Evolutionary conservation across 495 filamentous ascomycete genomes (phyloP).

Genomic region (Xylaria intraflava): DNA sequence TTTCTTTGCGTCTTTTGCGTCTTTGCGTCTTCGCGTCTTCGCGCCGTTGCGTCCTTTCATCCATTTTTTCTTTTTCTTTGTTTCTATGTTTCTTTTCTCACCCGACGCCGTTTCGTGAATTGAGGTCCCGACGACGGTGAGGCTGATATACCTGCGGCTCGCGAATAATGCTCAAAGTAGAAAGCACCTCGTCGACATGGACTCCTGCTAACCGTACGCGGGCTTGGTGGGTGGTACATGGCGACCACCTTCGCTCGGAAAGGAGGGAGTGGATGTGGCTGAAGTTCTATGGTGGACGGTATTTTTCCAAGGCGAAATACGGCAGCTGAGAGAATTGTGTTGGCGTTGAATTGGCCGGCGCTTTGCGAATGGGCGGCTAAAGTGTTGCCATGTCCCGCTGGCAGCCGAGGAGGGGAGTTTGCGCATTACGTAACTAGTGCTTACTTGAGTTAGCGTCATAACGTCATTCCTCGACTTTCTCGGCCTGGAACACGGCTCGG

Average conservation of each 20-base stretch:
- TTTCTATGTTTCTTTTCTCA: background rate
- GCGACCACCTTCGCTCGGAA: too few relatives aligned
- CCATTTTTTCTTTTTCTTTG: background rate
- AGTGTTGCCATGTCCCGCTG: too few relatives aligned
- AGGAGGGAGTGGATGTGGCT: background rate
- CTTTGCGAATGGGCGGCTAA: too few relatives aligned
- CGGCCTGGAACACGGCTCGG: too few relatives aligned
- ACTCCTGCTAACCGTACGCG: too few relatives aligned
- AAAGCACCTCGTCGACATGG: background rate
- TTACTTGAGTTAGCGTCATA: too few relatives aligned
- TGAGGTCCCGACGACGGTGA: background rate
- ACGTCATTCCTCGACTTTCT: too few relatives aligned
- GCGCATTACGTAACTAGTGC: too few relatives aligned
- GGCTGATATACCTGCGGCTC: conserved; percentile 2
- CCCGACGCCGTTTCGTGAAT: background rate
- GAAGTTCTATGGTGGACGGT: background rate
- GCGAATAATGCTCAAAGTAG: background rate
- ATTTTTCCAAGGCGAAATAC: too few relatives aligned
- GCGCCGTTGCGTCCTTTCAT: background rate
- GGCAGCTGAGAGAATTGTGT: background rate
- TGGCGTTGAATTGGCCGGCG: conserved; percentile 1
- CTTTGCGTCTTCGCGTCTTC: too few relatives aligned
- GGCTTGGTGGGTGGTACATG: background rate
- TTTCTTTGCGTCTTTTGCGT: too few relatives aligned
- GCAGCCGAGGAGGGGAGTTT: too few relatives aligned